phyloP scores from a whole-genome alignment of 2,329 filamentous ascomycete genomes.

The Neonectria sp. region DNA sequence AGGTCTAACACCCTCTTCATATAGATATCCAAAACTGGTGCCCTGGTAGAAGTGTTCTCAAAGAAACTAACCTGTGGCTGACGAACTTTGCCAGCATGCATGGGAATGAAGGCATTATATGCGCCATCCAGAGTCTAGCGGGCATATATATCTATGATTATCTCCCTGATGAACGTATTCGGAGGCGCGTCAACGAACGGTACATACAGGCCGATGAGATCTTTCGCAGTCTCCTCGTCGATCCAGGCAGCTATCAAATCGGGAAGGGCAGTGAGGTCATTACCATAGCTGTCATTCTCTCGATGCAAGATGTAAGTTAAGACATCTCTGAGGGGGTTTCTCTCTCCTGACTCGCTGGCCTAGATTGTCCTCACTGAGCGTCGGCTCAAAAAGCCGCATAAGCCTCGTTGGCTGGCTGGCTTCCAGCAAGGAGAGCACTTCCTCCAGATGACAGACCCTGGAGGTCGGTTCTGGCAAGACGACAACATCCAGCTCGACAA shows the following conservation, averaged over 20 bases:
- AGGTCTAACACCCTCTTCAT: constrained; percentile 17
- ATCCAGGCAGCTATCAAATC: constrained; percentile 38
- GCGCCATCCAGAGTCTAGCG: constrained; percentile 58
- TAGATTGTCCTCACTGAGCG: constrained; percentile 57
- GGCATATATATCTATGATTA: constrained; percentile 61
- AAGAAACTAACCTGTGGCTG: constrained; percentile 57
- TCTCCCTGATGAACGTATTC: constrained; percentile 50
- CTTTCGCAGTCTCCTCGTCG: constrained; percentile 48
- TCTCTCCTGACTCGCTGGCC: not conserved
- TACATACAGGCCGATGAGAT: constrained; percentile 51
- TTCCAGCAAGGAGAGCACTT: constrained; percentile 55
- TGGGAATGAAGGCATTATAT: constrained; percentile 51
- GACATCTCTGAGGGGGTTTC: not conserved
- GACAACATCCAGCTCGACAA: constrained; percentile 53
- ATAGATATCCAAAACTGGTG: constrained; percentile 59
- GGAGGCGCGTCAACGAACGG: constrained; percentile 51
- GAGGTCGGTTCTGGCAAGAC: constrained; percentile 54
- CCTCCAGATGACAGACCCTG: constrained; percentile 54
- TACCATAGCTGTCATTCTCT: constrained; percentile 55
- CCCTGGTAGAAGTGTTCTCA: constrained; percentile 56
- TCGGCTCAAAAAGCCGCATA: constrained; percentile 50
- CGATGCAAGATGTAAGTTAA: constrained; percentile 57
- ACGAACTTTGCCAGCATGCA: constrained; percentile 58
- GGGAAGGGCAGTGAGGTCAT: constrained; percentile 52
- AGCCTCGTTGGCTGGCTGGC: constrained; percentile 57